Evolutionary conservation across 441 rosid species (phyloP).

Genomic region (Eugenia klotzschiana): DNA sequence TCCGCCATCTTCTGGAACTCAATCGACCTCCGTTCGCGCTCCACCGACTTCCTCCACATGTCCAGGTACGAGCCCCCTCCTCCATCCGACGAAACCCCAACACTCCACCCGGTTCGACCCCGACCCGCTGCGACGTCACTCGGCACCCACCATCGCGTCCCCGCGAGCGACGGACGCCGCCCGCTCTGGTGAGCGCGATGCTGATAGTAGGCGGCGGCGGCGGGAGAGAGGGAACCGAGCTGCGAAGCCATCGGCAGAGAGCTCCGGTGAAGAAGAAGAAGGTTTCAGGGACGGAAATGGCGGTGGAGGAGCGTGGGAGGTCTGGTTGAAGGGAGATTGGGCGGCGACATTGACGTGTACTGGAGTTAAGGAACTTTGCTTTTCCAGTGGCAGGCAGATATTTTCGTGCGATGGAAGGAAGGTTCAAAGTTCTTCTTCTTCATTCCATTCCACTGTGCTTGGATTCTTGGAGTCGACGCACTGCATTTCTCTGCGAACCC

Average conservation of each 20-base stretch:
- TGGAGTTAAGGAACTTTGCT: background rate
- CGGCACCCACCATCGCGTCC: background rate
- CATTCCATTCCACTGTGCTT: background rate
- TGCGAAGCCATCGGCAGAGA: constrained; percentile 32
- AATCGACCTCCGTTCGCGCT: constrained; percentile 50
- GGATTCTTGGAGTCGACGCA: background rate
- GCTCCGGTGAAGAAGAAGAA: background rate
- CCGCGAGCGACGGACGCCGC: background rate
- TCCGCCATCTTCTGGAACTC: constrained; percentile 46
- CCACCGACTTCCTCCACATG: constrained; percentile 75
- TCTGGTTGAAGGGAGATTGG: background rate
- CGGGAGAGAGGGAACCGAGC: constrained; percentile 24
- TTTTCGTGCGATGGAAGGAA: background rate
- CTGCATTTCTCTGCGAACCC: background rate
- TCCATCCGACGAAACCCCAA: constrained; percentile 15
- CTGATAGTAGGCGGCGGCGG: background rate
- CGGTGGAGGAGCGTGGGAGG: background rate
- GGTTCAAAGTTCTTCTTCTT: background rate
- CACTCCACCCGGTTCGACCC: background rate
- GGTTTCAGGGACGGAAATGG: background rate
- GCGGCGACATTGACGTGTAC: background rate
- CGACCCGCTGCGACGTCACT: background rate
- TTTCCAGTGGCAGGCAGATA: background rate
- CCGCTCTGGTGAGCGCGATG: background rate
- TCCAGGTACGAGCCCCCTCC: constrained; percentile 49